Base-by-base conservation (phyloP, 768 basidiomycete genomes). In the Collybia sp. region DNA sequence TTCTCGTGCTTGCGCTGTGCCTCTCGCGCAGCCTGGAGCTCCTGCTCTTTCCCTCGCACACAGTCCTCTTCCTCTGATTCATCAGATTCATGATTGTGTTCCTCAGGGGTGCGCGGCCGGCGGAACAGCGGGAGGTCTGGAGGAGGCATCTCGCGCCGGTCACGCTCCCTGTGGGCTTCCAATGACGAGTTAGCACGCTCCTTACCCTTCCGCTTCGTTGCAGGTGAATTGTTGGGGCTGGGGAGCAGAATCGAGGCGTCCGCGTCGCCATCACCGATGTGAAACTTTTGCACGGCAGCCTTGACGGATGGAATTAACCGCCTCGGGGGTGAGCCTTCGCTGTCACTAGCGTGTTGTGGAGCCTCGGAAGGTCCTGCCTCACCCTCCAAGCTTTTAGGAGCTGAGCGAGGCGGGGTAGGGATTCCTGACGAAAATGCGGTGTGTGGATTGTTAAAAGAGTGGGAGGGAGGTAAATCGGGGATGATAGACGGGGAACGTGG, bases 401-500 rank as follows among this genome's bases (percentile, higher is more conserved):
- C 43, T 12, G 40, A 25, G 11, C 30, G 35, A 8, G 53, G 48
- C 9, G 56, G 49, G 20, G 48, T 56, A 12, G 46, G 3, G 15
- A 53, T 45, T 8, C 48, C 49, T 25, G 60, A 46, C 12, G 65
- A 58, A 44, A 76, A 77, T 18, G 64, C 70, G n/a, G 77, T 71
- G 47, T 64, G 74, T 30, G 64, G 66, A 40, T 48, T 60, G 17
- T 56, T 3, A 18, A 37, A 55, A 25, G 25, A 25, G 25, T 8
- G 25, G 25, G 25, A 25, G 25, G 25, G 25, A 25, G 25, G 25
- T 8, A 25, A 25, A 12, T 58, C 53, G 17, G 81, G 79, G 25
- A 80, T 66, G 11, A 80, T 67, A n/a, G 86, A 86, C 0, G 79
- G 73, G 0, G 88, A 87, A 8, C 85, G 80, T 4, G 86, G 79